Evolutionary conservation across 2,329 filamentous ascomycete species (phyloP).

Genomic region (Fusarium setosum): DNA sequence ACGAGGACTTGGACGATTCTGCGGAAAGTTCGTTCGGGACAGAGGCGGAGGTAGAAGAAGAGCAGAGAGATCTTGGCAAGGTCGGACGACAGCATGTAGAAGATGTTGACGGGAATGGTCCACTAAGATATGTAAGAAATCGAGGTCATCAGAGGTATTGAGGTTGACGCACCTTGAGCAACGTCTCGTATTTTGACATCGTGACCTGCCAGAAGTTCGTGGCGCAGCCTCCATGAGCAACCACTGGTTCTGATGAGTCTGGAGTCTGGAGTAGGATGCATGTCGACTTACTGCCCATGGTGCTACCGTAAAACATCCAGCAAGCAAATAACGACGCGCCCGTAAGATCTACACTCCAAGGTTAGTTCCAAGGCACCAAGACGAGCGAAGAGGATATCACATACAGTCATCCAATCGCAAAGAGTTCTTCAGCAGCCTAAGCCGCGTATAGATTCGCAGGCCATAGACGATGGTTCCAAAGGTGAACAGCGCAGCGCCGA

Average conservation of each 20-base stretch:
- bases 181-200: conserved; percentile 14
- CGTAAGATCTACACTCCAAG: conserved; percentile 3
- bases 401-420: conserved; percentile 30
- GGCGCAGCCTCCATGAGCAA: conserved; percentile 30
- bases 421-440: conserved; percentile 23
- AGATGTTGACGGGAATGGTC: conserved; percentile 40
- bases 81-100: conserved; percentile 39
- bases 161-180: conserved; percentile 17
- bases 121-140: conserved; percentile 15
- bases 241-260: conserved; percentile 14
- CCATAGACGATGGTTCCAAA: conserved; percentile 27
- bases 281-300: conserved; percentile 34
- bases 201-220: conserved; percentile 37
- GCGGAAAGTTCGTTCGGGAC: conserved; percentile 34
- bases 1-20: conserved; percentile 15
- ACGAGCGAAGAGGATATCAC: accelerated
- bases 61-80: conserved; percentile 38
- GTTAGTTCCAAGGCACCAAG: not conserved
- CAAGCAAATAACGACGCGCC: conserved; percentile 34
- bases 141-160: accelerated
- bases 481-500: conserved; percentile 30
- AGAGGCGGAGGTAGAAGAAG: conserved; percentile 37
- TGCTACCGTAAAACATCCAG: conserved; percentile 37
- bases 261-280: not conserved
- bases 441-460: conserved; percentile 22